These are phyloP conservation scores for Arthrobotrys iridis DNA, from an alignment of 2,329 filamentous ascomycete species.

Conservation along the genomic window DNA sequence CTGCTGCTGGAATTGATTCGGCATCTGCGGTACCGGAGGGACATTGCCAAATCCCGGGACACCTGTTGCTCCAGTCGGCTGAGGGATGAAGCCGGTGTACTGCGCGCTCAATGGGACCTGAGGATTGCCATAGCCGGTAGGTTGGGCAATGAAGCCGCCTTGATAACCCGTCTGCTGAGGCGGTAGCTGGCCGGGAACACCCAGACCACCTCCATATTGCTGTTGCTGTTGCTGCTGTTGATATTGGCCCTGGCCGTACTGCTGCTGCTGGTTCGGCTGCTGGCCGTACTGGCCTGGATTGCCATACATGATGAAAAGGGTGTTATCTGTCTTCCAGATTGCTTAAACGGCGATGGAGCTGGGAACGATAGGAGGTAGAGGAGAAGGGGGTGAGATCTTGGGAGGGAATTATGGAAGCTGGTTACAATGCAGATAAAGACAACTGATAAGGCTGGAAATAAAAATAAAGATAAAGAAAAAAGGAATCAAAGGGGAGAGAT, in stretches of 20 bases:
- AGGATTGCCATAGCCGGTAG: constrained; percentile 65
- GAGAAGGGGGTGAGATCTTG: constrained; percentile 4
- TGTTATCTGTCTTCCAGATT: not conserved
- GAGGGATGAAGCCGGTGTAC: constrained; percentile 72
- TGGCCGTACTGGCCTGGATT: constrained; percentile 53
- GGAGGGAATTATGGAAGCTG: constrained; percentile 10
- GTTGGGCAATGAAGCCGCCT: constrained; percentile 64
- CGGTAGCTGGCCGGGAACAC: constrained; percentile 63
- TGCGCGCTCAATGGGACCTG: constrained; percentile 70
- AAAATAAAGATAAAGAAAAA: constrained; percentile 9
- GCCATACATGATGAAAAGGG: constrained; percentile 35
- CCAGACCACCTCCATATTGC: constrained; percentile 64
- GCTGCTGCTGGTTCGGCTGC: constrained; percentile 54
- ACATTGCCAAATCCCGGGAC: constrained; percentile 63
- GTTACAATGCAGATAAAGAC: constrained; percentile 38
- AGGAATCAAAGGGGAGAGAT: not conserved
- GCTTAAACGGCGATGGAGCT: not conserved
- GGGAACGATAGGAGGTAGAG: not conserved
- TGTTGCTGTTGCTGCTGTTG: constrained; percentile 57
- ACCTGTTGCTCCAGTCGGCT: constrained; percentile 64
- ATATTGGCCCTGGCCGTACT: constrained; percentile 54
- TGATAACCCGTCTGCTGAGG: constrained; percentile 68
- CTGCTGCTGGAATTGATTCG: constrained; percentile 68
- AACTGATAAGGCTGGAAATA: constrained; percentile 41
- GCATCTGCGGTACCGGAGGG: constrained; percentile 67